phyloP scores from a whole-genome alignment of 805 yeast genomes.

The Zygotorulaspora chibaensis region DNA sequence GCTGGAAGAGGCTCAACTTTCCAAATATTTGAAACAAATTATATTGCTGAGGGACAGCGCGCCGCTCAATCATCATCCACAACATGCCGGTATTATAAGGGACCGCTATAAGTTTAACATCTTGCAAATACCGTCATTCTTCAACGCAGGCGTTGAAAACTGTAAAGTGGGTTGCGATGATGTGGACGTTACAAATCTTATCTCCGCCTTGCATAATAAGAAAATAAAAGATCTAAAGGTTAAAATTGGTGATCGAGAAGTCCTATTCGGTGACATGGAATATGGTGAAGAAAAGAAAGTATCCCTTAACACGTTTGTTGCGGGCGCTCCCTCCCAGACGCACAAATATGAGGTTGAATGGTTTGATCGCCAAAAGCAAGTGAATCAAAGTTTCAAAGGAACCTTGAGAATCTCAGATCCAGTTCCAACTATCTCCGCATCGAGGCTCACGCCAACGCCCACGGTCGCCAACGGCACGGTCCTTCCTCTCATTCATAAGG shows the following conservation, averaged over 20 bases:
- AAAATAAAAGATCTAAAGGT: slow-evolving; percentile 12
- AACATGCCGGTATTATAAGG: slow-evolving; percentile 7
- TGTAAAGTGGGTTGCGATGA: not conserved
- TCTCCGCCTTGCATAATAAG: slow-evolving; percentile 9
- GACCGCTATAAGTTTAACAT: slow-evolving; percentile 10
- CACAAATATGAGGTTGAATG: slow-evolving; percentile 11
- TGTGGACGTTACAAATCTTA: not conserved
- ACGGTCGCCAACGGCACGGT: not conserved
- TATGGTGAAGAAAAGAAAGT: slow-evolving; percentile 12
- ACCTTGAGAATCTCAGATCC: not conserved
- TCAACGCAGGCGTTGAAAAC: not conserved
- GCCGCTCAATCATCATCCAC: slow-evolving; percentile 1
- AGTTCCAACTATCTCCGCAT: not conserved
- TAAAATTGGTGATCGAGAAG: slow-evolving; percentile 3
- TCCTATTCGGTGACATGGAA: slow-evolving; percentile 17
- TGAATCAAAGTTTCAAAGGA: not conserved
- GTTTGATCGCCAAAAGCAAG: slow-evolving; percentile 6
- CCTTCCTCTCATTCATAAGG: not conserved
- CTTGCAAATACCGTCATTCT: slow-evolving; percentile 6
- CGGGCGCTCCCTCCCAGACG: not conserved
- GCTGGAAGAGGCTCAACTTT: slow-evolving; percentile 8
- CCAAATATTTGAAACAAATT: slow-evolving; percentile 10
- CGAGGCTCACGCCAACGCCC: not conserved
- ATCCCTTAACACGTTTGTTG: not conserved
- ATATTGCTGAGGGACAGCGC: slow-evolving; percentile 9